Evolutionary conservation across 345 rosid species (phyloP).

Genomic region (Pistacia vera): DNA sequence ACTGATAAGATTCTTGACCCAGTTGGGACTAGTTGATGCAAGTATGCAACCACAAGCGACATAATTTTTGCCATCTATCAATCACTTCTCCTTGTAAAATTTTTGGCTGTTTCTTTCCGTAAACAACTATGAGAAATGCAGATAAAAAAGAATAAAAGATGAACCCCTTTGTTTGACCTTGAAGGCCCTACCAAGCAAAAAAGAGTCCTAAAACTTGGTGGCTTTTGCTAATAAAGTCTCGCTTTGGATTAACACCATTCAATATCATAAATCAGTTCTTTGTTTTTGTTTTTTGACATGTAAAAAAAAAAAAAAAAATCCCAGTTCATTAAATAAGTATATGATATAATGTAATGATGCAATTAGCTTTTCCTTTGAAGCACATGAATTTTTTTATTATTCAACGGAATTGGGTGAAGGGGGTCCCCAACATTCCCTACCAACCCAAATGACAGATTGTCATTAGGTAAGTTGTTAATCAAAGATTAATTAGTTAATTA

Average conservation of each 20-base stretch:
- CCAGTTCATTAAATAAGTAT: too few species aligned
- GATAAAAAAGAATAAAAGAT: neutral
- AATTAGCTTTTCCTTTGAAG: too few species aligned
- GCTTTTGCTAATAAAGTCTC: neutral
- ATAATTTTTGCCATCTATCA: conserved; percentile 2
- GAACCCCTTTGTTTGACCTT: neutral
- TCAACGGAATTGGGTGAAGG: neutral
- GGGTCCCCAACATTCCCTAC: neutral
- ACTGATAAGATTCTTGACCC: neutral
- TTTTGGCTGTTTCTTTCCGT: neutral
- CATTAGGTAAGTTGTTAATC: neutral
- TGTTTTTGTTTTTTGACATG: too few species aligned
- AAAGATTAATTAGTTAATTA: neutral
- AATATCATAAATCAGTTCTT: neutral
- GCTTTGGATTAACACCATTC: neutral
- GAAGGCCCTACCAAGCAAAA: neutral
- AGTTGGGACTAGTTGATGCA: neutral
- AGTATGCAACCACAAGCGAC: conserved; percentile 3
- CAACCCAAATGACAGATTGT: neutral
- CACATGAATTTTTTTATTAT: too few species aligned
- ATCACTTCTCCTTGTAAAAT: conserved; percentile 8
- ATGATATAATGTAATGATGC: too few species aligned
- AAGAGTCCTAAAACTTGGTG: neutral
- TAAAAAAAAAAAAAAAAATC: too few species aligned
- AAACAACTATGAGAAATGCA: neutral